A percentile compares a stretch with the other conserved stretches of the same genome.
Conservation (phyloP, 306 rosid species). For the Cucumis hystrix region DNA sequence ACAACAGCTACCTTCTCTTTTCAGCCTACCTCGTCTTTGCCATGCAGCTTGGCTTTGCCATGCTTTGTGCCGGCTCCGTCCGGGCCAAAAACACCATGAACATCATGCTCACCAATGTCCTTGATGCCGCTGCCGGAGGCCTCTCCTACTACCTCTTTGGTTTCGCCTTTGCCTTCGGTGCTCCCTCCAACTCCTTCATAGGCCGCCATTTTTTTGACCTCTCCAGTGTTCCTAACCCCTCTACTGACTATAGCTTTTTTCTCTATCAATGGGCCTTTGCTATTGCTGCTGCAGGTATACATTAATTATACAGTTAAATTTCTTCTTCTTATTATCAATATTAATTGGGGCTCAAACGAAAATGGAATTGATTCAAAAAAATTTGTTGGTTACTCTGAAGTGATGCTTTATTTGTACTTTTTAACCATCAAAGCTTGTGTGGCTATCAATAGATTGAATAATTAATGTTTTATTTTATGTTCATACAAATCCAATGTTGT, state of each 20-base stretch:
- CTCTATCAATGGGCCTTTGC: constrained; percentile 93
- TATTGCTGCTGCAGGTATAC: constrained; percentile 50
- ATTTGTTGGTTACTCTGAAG: too few relatives aligned
- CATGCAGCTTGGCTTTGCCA: constrained; percentile 93
- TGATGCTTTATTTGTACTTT: too few relatives aligned
- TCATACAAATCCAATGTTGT: too few relatives aligned
- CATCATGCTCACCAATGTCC: constrained; percentile 91
- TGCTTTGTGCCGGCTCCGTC: constrained; percentile 87
- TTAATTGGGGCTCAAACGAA: too few relatives aligned
- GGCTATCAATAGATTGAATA: neutral
- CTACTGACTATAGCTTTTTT: constrained; percentile 49
- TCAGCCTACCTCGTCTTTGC: constrained; percentile 82
- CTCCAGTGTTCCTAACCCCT: constrained; percentile 12
- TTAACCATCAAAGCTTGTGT: neutral
- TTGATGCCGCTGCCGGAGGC: constrained; percentile 70
- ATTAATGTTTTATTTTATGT: too few relatives aligned
- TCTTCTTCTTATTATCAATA: too few relatives aligned
- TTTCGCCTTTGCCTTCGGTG: constrained; percentile 64
- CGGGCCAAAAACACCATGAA: constrained; percentile 88
- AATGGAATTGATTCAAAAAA: too few relatives aligned
- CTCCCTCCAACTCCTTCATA: constrained; percentile 65
- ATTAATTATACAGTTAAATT: too few relatives aligned
- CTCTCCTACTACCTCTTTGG: constrained; percentile 74
- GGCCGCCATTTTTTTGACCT: constrained; percentile 72
- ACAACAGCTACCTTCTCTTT: constrained; percentile 50